phyloP scores from a whole-genome alignment of 2,329 filamentous ascomycete species.

The Microsporum ferrugineum region DNA sequence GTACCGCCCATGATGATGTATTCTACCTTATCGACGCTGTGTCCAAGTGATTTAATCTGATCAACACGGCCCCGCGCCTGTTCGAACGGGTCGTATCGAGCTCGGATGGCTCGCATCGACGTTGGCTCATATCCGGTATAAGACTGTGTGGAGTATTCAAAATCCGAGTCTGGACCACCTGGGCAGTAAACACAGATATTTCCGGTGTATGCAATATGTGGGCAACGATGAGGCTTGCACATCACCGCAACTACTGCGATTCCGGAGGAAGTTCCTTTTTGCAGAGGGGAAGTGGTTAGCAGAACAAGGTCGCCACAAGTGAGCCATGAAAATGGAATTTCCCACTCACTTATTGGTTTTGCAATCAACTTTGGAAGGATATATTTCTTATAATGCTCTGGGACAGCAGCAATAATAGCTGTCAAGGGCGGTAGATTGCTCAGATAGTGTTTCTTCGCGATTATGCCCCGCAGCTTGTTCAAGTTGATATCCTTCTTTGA shows the following conservation, averaged over 20 bases:
- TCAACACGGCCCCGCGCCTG: conserved; percentile 92
- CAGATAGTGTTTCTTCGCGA: conserved; percentile 86
- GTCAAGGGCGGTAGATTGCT: conserved; percentile 82
- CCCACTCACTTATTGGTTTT: conserved; percentile 70
- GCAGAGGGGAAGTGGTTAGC: not conserved
- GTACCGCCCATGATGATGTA: conserved; percentile 99
- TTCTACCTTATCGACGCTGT: conserved; percentile 97
- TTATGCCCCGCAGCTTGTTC: conserved; percentile 72
- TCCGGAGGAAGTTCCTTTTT: conserved; percentile 75
- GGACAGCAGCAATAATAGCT: conserved; percentile 93
- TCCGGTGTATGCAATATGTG: conserved; percentile 94
- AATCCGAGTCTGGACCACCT: conserved; percentile 93
- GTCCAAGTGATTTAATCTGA: conserved; percentile 87
- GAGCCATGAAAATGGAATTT: not conserved
- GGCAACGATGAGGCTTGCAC: conserved; percentile 97
- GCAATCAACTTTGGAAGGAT: conserved; percentile 92
- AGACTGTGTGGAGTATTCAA: conserved; percentile 97
- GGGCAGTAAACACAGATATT: conserved; percentile 99
- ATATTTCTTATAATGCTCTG: conserved; percentile 99
- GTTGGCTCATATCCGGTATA: conserved; percentile 98
- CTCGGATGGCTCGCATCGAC: conserved; percentile 94
- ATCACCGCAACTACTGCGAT: conserved; percentile 98
- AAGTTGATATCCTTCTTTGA: conserved; percentile 82
- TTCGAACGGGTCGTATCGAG: conserved; percentile 94
- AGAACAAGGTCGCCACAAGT: not conserved